phyloP scores from a whole-genome alignment of 345 rosid species.

The Hypericum androsaemum region DNA sequence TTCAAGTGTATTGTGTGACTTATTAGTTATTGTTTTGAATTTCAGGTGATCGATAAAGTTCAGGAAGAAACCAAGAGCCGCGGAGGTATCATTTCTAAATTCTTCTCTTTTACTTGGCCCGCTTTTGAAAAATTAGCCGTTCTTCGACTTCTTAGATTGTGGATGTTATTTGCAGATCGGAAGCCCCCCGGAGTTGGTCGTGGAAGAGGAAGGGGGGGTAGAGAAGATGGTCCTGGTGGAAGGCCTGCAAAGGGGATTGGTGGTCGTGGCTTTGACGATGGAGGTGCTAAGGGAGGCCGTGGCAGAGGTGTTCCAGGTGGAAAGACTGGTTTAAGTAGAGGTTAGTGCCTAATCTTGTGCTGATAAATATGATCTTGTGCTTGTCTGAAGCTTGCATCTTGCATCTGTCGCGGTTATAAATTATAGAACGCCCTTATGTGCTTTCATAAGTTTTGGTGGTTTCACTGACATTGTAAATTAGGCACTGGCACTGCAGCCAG shows the following conservation, averaged over 20 bases:
- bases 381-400: too few species aligned
- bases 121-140: neutral
- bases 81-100: constrained; percentile 28
- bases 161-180: constrained; percentile 37
- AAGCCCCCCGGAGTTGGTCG: constrained; percentile 75
- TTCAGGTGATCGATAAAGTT: constrained; percentile 75
- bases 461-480: neutral
- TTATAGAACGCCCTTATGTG: too few species aligned
- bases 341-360: constrained; percentile 13
- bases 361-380: neutral
- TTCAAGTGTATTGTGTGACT: constrained; percentile 5
- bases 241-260: constrained; percentile 55
- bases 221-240: constrained; percentile 64
- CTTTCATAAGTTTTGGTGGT: too few species aligned
- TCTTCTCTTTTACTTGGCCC: neutral
- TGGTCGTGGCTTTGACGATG: constrained; percentile 71
- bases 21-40: constrained; percentile 9
- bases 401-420: too few species aligned
- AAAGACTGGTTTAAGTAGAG: constrained; percentile 47
- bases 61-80: constrained; percentile 77
- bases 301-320: constrained; percentile 63
- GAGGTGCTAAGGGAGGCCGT: constrained; percentile 54
- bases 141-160: neutral
- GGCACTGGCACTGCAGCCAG: neutral
- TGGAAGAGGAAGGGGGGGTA: constrained; percentile 66